phyloP scores from a whole-genome alignment of 495 filamentous ascomycete species.

The Penicillium atrosanguineum region DNA sequence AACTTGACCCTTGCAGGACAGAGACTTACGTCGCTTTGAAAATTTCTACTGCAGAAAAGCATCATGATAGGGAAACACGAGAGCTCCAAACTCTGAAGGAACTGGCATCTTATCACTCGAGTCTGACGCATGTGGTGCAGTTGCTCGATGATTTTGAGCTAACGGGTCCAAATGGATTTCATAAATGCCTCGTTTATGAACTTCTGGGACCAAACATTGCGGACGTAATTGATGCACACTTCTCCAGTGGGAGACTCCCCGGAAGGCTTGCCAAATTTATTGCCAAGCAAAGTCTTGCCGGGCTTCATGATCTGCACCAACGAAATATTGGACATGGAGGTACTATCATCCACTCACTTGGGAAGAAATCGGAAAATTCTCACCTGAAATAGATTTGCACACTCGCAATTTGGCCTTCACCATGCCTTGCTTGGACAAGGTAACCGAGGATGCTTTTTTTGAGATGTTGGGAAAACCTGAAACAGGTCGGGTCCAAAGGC shows the following conservation, averaged over 20 bases:
- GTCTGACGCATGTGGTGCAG: constrained; percentile 24
- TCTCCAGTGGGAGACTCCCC: constrained; percentile 35
- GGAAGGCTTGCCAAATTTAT: constrained; percentile 41
- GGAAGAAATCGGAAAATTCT: constrained; percentile 12
- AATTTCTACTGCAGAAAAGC: constrained; percentile 23
- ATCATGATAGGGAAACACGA: constrained; percentile 16
- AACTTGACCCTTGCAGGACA: constrained; percentile 13
- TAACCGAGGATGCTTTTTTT: constrained; percentile 28
- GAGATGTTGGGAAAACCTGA: constrained; percentile 38
- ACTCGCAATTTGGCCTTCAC: constrained; percentile 48
- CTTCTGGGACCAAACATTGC: constrained; percentile 41
- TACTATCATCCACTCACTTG: constrained; percentile 18
- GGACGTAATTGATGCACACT: constrained; percentile 25
- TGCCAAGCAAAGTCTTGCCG: constrained; percentile 40
- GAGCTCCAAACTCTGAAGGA: constrained; percentile 26
- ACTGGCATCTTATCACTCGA: constrained; percentile 18
- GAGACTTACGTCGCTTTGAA: constrained; percentile 31
- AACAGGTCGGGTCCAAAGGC: constrained; percentile 27
- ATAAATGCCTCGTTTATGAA: constrained; percentile 47
- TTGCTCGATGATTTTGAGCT: constrained; percentile 41
- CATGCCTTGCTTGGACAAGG: constrained; percentile 17
- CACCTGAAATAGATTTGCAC: constrained; percentile 37
- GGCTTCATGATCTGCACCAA: constrained; percentile 41
- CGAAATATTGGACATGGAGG: constrained; percentile 44
- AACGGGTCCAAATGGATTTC: constrained; percentile 43